Conservation (phyloP, 768 basidiomycete genomes). For the Scleroderma bovista region DNA sequence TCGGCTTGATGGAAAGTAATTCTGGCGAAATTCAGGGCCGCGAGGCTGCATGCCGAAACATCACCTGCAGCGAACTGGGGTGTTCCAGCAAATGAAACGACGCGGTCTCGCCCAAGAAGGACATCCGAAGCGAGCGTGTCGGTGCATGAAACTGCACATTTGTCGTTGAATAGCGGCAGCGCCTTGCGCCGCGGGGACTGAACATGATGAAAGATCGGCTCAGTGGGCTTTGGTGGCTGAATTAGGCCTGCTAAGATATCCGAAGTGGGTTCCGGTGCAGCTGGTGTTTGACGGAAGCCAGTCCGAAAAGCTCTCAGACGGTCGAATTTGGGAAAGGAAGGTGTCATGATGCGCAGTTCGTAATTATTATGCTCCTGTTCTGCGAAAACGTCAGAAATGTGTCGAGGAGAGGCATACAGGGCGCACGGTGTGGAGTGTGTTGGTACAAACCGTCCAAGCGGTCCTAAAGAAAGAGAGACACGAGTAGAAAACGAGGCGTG, state of each 20-base stretch:
- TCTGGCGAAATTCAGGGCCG: slow-evolving; percentile 51
- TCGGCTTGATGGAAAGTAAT: slow-evolving; percentile 9
- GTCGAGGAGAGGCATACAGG: neutral
- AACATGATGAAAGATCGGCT: neutral
- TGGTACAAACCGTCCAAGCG: neutral
- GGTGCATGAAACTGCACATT: neutral
- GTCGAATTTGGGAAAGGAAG: neutral
- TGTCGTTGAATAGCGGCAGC: neutral
- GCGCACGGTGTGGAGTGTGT: neutral
- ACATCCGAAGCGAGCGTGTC: slow-evolving; percentile 1
- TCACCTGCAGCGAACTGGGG: slow-evolving; percentile 40
- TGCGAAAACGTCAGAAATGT: neutral
- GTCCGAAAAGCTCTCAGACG: neutral
- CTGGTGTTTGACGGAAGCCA: slow-evolving; percentile 1
- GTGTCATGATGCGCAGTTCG: neutral
- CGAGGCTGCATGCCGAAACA: slow-evolving; percentile 51
- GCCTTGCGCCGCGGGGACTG: neutral
- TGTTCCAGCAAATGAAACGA: slow-evolving; percentile 40
- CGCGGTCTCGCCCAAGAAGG: slow-evolving; percentile 22
- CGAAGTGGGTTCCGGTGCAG: neutral
- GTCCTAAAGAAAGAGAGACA: neutral
- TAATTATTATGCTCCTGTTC: neutral
- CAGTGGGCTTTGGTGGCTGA: neutral
- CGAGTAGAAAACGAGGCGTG: neutral
- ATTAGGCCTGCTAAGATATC: neutral